A percentile compares a stretch with the other conserved stretches of the same genome.
These are phyloP conservation scores for Kwoniella sp. DNA, from an alignment of 768 basidiomycete species.

Conservation along the genomic window DNA sequence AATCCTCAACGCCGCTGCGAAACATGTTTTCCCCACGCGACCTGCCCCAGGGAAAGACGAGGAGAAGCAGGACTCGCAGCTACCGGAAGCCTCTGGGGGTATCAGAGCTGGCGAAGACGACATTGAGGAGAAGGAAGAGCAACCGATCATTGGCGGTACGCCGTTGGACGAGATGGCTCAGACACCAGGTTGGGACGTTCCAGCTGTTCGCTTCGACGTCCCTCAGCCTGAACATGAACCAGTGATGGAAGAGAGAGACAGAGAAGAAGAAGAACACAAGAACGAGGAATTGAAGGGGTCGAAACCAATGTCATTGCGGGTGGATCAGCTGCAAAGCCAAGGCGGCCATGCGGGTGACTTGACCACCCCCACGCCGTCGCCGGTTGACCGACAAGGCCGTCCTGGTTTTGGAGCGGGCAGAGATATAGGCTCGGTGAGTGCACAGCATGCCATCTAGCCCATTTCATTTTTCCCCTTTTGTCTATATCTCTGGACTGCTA, in stretches of 20 bases:
- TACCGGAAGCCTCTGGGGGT: slow-evolving; percentile 1
- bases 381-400: slow-evolving; percentile 22
- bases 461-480: too few relatives aligned
- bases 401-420: slow-evolving; percentile 34
- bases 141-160: slow-evolving; percentile 44
- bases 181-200: slow-evolving; percentile 29
- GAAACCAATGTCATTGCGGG: background rate
- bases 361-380: background rate
- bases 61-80: slow-evolving; percentile 2
- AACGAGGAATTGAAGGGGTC: background rate
- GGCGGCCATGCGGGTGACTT: background rate
- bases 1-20: slow-evolving; percentile 42
- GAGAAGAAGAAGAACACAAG: slow-evolving; percentile 16
- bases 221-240: slow-evolving; percentile 2
- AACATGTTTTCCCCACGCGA: slow-evolving; percentile 37
- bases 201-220: slow-evolving; percentile 10
- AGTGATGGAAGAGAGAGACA: slow-evolving; percentile 9
- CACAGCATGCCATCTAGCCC: background rate
- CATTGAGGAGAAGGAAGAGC: slow-evolving; percentile 30
- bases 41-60: slow-evolving; percentile 20
- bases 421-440: slow-evolving; percentile 48
- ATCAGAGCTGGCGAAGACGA: slow-evolving; percentile 2
- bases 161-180: slow-evolving; percentile 45
- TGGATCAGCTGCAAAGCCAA: background rate
- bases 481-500: background rate